Percentiles rank a stretch among this genome's conserved stretches.
These are phyloP conservation scores for Naganishia kalamii DNA, from an alignment of 768 basidiomycete species.

Conservation along the genomic window DNA sequence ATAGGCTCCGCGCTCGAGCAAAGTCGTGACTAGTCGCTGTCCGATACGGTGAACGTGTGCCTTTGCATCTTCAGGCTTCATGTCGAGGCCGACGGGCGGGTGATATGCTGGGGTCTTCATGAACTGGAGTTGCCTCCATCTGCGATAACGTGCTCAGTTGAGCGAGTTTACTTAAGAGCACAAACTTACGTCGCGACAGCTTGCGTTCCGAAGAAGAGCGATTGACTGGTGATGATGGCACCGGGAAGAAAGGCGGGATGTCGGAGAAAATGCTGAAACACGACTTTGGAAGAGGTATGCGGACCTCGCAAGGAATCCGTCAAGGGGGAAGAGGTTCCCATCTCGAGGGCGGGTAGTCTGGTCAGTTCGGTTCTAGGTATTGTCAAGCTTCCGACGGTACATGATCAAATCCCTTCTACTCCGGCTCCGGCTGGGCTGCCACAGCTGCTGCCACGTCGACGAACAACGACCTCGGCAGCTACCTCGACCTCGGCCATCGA, in stretches of 20 bases:
- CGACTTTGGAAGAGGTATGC: neutral
- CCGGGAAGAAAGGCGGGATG: neutral
- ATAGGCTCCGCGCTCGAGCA: neutral
- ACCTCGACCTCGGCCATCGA: no score
- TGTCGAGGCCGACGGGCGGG: neutral
- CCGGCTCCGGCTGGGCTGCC: no score
- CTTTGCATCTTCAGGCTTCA: neutral
- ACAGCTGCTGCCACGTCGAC: no score
- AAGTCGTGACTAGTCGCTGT: neutral
- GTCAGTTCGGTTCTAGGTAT: neutral
- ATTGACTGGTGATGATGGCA: neutral
- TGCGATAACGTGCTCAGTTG: neutral
- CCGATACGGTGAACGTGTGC: neutral
- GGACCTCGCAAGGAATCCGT: neutral
- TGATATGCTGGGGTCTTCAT: neutral
- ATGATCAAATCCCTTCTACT: neutral
- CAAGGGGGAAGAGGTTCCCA: neutral
- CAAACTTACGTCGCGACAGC: neutral
- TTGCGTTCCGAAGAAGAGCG: neutral
- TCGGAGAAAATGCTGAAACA: neutral
- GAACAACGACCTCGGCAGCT: no score
- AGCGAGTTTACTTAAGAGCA: neutral
- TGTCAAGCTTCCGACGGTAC: neutral
- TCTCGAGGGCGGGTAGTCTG: neutral
- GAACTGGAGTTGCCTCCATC: slow-evolving; percentile 1